These are phyloP conservation scores for Ophiocordyceps polyrhachis-furcata DNA, from an alignment of 2,329 filamentous ascomycete species.

Conservation along the genomic window DNA sequence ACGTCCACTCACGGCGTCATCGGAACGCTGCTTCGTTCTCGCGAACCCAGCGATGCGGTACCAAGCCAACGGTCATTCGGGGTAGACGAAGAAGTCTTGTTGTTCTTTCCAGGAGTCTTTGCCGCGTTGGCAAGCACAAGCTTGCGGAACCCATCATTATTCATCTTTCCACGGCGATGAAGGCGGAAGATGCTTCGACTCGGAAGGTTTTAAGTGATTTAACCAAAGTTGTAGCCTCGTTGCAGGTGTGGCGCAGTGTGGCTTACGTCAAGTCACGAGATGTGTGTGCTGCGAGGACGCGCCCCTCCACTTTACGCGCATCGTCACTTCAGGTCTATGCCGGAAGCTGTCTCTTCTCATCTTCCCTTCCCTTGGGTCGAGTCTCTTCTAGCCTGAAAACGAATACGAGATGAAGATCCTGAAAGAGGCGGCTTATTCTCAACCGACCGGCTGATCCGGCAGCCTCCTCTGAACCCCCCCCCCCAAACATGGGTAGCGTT, in stretches of 20 bases:
- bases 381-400: neutral
- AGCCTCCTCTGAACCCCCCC: neutral
- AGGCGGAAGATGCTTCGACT: neutral
- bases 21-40: constrained; percentile 62
- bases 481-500: constrained; percentile 34
- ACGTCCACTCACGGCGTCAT: constrained; percentile 65
- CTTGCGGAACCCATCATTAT: constrained; percentile 85
- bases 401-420: neutral
- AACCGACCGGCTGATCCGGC: neutral
- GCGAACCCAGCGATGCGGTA: constrained; percentile 48
- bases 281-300: constrained; percentile 3
- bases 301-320: constrained; percentile 17
- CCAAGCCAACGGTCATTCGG: constrained; percentile 9
- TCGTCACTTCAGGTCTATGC: neutral
- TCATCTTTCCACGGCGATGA: constrained; percentile 38
- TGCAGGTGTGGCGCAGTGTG: neutral
- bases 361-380: neutral
- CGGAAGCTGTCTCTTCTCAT: neutral
- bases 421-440: neutral
- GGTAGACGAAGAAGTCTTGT: constrained; percentile 27
- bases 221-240: neutral
- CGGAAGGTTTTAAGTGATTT: no score
- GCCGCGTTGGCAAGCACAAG: constrained; percentile 39
- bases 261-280: neutral
- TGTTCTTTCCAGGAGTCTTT: constrained; percentile 18